phyloP scores from a whole-genome alignment of 2,329 filamentous ascomycete species.

The Purpureocillium lavendulum region DNA sequence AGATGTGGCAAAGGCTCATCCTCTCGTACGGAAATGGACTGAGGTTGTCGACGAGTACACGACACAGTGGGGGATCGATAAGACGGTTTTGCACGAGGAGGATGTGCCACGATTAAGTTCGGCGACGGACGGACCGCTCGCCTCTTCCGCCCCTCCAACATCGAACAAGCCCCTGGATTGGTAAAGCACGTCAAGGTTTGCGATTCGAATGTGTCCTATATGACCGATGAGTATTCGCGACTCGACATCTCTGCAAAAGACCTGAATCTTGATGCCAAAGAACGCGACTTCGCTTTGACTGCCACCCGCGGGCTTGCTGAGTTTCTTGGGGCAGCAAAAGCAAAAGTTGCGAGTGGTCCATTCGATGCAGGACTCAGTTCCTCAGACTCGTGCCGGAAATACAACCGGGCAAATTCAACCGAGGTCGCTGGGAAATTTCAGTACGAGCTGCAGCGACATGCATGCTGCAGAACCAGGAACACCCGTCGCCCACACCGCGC shows the following conservation, averaged over 20 bases:
- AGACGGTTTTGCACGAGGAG: constrained; percentile 23
- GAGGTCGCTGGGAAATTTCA: too few species aligned
- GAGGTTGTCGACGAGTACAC: constrained; percentile 21
- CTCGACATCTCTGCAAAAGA: neutral
- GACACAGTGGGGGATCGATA: constrained; percentile 23
- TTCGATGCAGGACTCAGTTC: too few species aligned
- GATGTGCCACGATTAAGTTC: constrained; percentile 17
- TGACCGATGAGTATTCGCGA: neutral
- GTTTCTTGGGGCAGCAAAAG: too few species aligned
- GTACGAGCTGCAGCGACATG: too few species aligned
- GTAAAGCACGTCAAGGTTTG: constrained; percentile 15
- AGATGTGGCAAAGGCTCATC: constrained; percentile 60
- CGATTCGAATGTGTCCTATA: neutral
- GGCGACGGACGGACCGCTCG: constrained; percentile 17
- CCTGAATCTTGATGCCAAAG: too few species aligned
- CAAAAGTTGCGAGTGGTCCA: too few species aligned
- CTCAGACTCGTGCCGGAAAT: too few species aligned
- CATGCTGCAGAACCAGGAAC: too few species aligned
- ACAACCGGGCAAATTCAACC: too few species aligned
- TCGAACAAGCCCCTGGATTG: constrained; percentile 28
- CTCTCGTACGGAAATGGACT: constrained; percentile 57
- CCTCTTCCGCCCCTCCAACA: constrained; percentile 12
- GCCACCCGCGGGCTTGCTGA: too few species aligned
- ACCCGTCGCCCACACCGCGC: too few species aligned
- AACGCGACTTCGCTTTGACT: too few species aligned